A percentile compares a stretch with the other conserved stretches of the same genome.
Evolutionary conservation across 192 early-diverging fungal species (phyloP).

Genomic region (Gryganskiella cystojenkinii): DNA sequence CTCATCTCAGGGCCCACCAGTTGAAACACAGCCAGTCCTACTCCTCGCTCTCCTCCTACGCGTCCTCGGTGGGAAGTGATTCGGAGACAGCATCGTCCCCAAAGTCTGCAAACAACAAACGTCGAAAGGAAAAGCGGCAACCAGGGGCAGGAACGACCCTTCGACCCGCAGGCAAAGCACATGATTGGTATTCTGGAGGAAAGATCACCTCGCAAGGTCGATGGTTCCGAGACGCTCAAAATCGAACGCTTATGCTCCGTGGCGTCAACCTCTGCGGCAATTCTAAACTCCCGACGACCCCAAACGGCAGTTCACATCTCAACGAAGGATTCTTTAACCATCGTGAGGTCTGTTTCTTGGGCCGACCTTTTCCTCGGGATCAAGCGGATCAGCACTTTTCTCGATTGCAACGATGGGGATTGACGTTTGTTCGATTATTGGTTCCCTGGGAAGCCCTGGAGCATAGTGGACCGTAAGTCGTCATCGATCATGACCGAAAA

Average conservation of each 20-base stretch:
- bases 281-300: constrained; percentile 78
- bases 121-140: constrained; percentile 21
- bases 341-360: constrained; percentile 79
- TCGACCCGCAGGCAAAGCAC: constrained; percentile 44
- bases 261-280: constrained; percentile 86
- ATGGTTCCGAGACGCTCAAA: constrained; percentile 66
- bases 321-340: constrained; percentile 76
- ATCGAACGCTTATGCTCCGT: constrained; percentile 70
- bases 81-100: constrained; percentile 5
- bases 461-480: constrained; percentile 74
- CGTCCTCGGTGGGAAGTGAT: constrained; percentile 33
- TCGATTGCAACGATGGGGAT: constrained; percentile 78
- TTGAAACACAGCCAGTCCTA: constrained; percentile 51
- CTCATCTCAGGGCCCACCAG: constrained; percentile 40
- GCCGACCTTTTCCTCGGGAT: constrained; percentile 79
- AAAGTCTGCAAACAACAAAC: not conserved
- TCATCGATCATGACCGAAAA: not conserved
- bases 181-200: constrained; percentile 54
- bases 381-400: constrained; percentile 82
- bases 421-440: constrained; percentile 81
- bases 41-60: constrained; percentile 56
- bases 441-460: constrained; percentile 89
- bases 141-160: constrained; percentile 24
- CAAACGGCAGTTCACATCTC: constrained; percentile 74
- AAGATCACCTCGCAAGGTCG: constrained; percentile 46